Percentiles rank a stretch among this genome's conserved stretches.
Evolutionary conservation across 2,329 filamentous ascomycete genomes (phyloP).

Genomic region (Shiraia sp.): DNA sequence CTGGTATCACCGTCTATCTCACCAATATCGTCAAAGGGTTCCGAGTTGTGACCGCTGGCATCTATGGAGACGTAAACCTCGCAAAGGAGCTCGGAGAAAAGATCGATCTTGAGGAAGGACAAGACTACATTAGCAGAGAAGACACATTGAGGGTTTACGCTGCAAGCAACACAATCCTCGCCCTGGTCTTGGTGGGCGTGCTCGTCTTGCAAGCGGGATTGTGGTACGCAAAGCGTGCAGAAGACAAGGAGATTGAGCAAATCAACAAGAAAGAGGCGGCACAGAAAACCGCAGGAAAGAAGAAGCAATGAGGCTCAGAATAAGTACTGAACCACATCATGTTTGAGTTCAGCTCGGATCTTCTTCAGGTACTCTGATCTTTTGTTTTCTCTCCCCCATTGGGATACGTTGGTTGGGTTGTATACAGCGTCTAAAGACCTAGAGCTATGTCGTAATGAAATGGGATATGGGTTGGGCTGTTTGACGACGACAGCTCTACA

Average conservation of each 20-base stretch:
- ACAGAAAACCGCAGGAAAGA: constrained; percentile 38
- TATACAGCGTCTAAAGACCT: too few relatives aligned
- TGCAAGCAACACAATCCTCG: constrained; percentile 94
- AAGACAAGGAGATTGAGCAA: constrained; percentile 75
- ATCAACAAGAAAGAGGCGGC: constrained; percentile 55
- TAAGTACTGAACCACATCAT: neutral
- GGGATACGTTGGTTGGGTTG: too few relatives aligned
- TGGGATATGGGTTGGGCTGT: too few relatives aligned
- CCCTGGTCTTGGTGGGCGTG: constrained; percentile 87
- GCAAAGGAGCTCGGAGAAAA: constrained; percentile 36
- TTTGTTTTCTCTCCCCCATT: too few relatives aligned
- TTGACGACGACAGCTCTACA: too few relatives aligned
- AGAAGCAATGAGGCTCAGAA: constrained; percentile 35
- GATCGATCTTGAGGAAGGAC: constrained; percentile 43
- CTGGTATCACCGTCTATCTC: constrained; percentile 89
- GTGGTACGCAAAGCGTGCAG: constrained; percentile 97
- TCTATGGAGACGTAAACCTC: constrained; percentile 58
- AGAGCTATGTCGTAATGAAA: too few relatives aligned
- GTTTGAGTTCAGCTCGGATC: neutral
- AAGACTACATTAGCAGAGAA: constrained; percentile 76
- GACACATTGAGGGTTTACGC: constrained; percentile 89
- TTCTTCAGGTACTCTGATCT: neutral
- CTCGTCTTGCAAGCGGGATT: constrained; percentile 92
- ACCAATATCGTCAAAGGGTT: constrained; percentile 97
- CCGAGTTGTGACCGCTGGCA: constrained; percentile 75